Percentiles rank a stretch among this genome's conserved stretches.
These are phyloP conservation scores for Sporobolomyces roseus DNA, from an alignment of 768 basidiomycete genomes.

Conservation along the genomic window DNA sequence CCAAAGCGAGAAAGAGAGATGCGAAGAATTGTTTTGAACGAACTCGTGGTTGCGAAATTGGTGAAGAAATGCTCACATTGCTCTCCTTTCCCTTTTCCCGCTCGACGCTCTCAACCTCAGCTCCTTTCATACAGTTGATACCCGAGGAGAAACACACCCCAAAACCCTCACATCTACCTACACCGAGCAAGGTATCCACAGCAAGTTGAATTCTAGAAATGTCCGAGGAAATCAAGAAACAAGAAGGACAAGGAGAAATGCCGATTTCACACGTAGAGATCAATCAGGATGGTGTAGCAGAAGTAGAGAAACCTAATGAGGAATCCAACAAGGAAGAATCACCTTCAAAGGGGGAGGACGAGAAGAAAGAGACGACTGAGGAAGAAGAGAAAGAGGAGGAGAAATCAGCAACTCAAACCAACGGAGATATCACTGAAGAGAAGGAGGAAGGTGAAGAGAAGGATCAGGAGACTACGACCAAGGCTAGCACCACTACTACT, in stretches of 20 bases:
- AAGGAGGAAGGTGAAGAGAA: background rate
- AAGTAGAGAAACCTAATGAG: background rate
- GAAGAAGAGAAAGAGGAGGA: background rate
- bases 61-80: too few species aligned
- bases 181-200: background rate
- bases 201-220: background rate
- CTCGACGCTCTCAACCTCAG: conserved; percentile 13
- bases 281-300: background rate
- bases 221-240: background rate
- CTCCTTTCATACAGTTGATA: background rate
- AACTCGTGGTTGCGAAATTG: too few species aligned
- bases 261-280: too few species aligned
- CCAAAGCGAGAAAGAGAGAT: too few species aligned
- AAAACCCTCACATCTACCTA: background rate
- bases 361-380: background rate
- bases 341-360: conserved; percentile 3
- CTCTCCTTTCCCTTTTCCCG: background rate
- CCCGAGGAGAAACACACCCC: background rate
- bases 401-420: background rate
- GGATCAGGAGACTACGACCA: background rate
- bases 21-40: too few species aligned
- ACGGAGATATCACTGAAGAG: background rate
- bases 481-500: background rate
- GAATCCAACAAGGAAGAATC: background rate
- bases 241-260: too few species aligned